Evolutionary conservation across 2,329 filamentous ascomycete species (phyloP).

Genomic region (Xylariaceae sp.): DNA sequence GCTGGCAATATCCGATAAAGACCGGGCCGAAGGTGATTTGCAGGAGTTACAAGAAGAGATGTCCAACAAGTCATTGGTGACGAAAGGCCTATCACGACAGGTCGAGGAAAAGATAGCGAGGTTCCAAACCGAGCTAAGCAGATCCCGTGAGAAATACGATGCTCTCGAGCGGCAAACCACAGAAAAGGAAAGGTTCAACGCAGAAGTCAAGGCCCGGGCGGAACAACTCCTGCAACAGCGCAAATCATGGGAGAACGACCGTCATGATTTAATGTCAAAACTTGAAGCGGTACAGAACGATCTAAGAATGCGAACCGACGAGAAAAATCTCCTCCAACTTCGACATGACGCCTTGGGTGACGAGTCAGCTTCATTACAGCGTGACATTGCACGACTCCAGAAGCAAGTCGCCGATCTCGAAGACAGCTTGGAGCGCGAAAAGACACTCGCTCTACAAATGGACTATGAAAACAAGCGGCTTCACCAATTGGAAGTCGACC

Average conservation of each 20-base stretch:
- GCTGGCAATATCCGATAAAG: constrained; percentile 60
- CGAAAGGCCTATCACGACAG: constrained; percentile 76
- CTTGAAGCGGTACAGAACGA: constrained; percentile 66
- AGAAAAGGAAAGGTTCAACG: constrained; percentile 54
- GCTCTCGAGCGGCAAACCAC: no score
- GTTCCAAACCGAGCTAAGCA: constrained; percentile 70
- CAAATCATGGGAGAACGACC: constrained; percentile 48
- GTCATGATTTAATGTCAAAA: constrained; percentile 54
- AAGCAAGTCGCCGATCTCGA: no score
- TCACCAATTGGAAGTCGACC: no score
- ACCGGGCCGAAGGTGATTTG: constrained; percentile 64
- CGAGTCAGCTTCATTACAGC: constrained; percentile 70
- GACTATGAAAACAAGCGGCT: no score
- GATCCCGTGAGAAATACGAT: constrained; percentile 55
- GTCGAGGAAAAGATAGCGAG: constrained; percentile 73
- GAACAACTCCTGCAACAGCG: constrained; percentile 53
- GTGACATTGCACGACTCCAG: constrained; percentile 58
- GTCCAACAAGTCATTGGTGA: constrained; percentile 78
- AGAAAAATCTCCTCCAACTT: constrained; percentile 73
- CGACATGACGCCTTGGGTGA: constrained; percentile 71
- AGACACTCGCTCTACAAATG: no score
- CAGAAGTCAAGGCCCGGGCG: constrained; percentile 52
- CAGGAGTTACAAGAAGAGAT: constrained; percentile 78
- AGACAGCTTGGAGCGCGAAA: no score
- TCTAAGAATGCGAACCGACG: constrained; percentile 63